These are phyloP conservation scores for Corymbia maculata DNA, from an alignment of 345 rosid genomes.

Conservation along the genomic window DNA sequence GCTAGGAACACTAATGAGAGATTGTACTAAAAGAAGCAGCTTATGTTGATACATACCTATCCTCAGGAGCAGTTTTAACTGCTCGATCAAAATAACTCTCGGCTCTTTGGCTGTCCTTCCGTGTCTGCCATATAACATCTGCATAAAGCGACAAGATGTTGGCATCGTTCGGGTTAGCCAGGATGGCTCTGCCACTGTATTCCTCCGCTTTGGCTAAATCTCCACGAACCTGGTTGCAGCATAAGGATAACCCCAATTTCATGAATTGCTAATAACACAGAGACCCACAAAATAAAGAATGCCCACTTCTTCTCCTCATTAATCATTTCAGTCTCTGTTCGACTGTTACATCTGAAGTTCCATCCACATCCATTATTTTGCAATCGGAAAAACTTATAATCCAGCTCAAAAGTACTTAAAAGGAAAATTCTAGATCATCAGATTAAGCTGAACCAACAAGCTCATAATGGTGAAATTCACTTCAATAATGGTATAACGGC, in stretches of 20 bases:
- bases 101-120: slow-evolving; percentile 41
- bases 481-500: background rate
- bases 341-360: background rate
- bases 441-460: background rate
- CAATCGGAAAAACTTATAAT: background rate
- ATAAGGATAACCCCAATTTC: background rate
- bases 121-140: slow-evolving; percentile 47
- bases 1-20: background rate
- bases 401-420: background rate
- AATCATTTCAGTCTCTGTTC: background rate
- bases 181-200: slow-evolving; percentile 52
- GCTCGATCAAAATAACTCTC: slow-evolving; percentile 51
- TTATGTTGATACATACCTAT: slow-evolving; percentile 27
- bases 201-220: slow-evolving; percentile 57
- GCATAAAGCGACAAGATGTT: slow-evolving; percentile 45
- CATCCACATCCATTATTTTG: background rate
- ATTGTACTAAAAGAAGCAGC: background rate
- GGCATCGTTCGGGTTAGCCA: slow-evolving; percentile 54
- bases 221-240: slow-evolving; percentile 28
- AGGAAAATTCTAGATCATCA: background rate
- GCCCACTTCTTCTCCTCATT: background rate
- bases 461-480: background rate
- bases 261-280: background rate
- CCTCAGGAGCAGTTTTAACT: slow-evolving; percentile 42
- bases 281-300: background rate